Evolutionary conservation across 352 stramenopile species (phyloP).

Genomic region (Nothophytophthora sp.): DNA sequence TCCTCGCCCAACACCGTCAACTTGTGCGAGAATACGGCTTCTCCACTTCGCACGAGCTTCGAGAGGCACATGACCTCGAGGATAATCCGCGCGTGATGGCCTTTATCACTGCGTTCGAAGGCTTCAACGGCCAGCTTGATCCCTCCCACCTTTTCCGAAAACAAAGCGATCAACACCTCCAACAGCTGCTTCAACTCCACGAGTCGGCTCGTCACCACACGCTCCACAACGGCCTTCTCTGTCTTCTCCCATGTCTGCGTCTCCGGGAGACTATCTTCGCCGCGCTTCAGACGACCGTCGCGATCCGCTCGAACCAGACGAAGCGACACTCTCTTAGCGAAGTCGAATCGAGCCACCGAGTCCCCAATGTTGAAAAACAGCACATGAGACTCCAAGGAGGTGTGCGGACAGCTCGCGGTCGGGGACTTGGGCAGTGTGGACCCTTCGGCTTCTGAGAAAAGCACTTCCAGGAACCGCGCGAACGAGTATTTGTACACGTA

Average conservation of each 20-base stretch:
- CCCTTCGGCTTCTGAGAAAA: constrained; percentile 87
- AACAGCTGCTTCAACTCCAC: constrained; percentile 38
- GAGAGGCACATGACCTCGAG: constrained; percentile 71
- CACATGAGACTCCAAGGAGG: constrained; percentile 62
- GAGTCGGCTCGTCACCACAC: constrained; percentile 29
- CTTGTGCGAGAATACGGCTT: constrained; percentile 36
- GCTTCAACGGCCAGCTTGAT: constrained; percentile 62
- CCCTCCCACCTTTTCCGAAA: constrained; percentile 62
- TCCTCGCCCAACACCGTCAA: constrained; percentile 39
- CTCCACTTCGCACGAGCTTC: constrained; percentile 40
- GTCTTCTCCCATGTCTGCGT: constrained; percentile 15
- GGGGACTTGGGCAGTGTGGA: constrained; percentile 6
- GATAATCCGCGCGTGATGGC: constrained; percentile 56
- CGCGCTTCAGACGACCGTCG: constrained; percentile 7
- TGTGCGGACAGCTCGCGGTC: constrained; percentile 37
- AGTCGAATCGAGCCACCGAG: constrained; percentile 76
- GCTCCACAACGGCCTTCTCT: constrained; percentile 28
- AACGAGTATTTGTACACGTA: constrained; percentile 98
- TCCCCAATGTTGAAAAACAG: constrained; percentile 83
- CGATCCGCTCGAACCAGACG: constrained; percentile 20
- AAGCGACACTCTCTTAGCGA: constrained; percentile 43
- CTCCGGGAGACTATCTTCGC: background rate
- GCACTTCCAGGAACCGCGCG: constrained; percentile 97
- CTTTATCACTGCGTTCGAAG: constrained; percentile 55
- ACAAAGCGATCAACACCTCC: constrained; percentile 45